A percentile compares a stretch with the other conserved stretches of the same genome.
Evolutionary conservation across 2,329 filamentous ascomycete species (phyloP).

Genomic region (Colletotrichum cuscutae): DNA sequence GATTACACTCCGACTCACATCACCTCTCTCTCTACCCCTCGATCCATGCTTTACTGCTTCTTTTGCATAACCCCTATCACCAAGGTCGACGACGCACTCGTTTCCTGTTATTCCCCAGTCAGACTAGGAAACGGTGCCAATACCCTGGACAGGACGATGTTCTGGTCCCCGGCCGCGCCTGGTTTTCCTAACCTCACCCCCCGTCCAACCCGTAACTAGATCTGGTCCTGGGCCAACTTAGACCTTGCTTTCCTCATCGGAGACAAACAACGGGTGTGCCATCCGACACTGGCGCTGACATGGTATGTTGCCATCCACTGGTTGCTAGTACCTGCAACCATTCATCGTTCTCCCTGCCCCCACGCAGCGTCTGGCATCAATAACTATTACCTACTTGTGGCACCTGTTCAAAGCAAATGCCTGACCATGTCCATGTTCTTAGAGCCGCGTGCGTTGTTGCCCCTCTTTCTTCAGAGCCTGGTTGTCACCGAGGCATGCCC

Average conservation of each 20-base stretch:
- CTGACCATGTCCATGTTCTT: slow-evolving; percentile 13
- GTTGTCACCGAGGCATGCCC: slow-evolving; percentile 23
- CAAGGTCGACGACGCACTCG: slow-evolving; percentile 3
- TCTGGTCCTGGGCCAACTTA: slow-evolving; percentile 2
- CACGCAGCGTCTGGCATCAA: slow-evolving; percentile 9
- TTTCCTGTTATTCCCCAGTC: neutral
- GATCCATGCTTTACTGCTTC: neutral
- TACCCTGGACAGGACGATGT: neutral
- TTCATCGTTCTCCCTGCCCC: slow-evolving; percentile 18
- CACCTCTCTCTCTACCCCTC: neutral
- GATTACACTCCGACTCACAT: neutral
- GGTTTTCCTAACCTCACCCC: slow-evolving; percentile 6
- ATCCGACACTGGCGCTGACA: slow-evolving; percentile 19
- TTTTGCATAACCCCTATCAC: slow-evolving; percentile 2
- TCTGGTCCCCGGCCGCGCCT: slow-evolving; percentile 2
- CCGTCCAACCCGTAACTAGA: neutral
- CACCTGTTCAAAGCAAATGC: slow-evolving; percentile 1
- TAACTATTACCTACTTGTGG: slow-evolving; percentile 5
- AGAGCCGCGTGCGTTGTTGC: neutral
- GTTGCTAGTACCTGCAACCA: slow-evolving; percentile 24
- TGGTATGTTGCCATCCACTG: slow-evolving; percentile 20
- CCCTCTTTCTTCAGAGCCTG: slow-evolving; percentile 6
- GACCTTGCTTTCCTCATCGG: slow-evolving; percentile 2
- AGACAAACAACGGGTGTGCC: slow-evolving; percentile 5
- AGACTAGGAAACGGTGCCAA: slow-evolving; percentile 7